Evolutionary conservation across 768 basidiomycete species (phyloP).

Genomic region (Lactarius akahatsu): DNA sequence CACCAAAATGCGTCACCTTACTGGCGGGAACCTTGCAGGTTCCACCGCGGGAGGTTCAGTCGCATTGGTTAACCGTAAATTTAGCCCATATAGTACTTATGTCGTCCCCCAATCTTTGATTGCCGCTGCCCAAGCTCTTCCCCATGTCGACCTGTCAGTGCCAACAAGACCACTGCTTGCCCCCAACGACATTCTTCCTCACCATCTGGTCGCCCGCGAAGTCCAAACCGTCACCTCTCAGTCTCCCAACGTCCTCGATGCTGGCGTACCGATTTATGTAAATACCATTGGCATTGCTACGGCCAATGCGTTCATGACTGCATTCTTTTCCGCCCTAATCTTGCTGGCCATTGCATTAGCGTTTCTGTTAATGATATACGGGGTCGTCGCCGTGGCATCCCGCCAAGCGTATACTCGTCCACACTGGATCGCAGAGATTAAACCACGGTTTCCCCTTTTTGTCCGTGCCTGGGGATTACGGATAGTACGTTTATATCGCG

Average conservation of each 20-base stretch:
- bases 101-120: constrained; percentile 13
- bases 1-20: constrained; percentile 75
- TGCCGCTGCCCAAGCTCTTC: constrained; percentile 27
- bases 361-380: constrained; percentile 53
- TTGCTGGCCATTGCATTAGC: constrained; percentile 58
- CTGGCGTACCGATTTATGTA: constrained; percentile 81
- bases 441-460: constrained; percentile 45
- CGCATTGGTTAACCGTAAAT: constrained; percentile 74
- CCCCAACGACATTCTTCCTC: background rate
- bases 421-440: constrained; percentile 29
- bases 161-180: background rate
- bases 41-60: constrained; percentile 59
- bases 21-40: constrained; percentile 73
- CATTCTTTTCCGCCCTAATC: constrained; percentile 74
- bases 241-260: constrained; percentile 67
- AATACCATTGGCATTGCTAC: constrained; percentile 76
- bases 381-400: constrained; percentile 33
- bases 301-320: constrained; percentile 87
- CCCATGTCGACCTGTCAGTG: constrained; percentile 28
- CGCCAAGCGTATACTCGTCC: constrained; percentile 30
- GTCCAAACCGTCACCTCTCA: constrained; percentile 66
- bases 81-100: constrained; percentile 69
- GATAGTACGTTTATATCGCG: constrained; percentile 48
- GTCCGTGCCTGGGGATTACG: constrained; percentile 63
- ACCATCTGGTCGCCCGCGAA: constrained; percentile 33